Evolutionary conservation across 257 asterid species (phyloP).

Genomic region (Plantago major): DNA sequence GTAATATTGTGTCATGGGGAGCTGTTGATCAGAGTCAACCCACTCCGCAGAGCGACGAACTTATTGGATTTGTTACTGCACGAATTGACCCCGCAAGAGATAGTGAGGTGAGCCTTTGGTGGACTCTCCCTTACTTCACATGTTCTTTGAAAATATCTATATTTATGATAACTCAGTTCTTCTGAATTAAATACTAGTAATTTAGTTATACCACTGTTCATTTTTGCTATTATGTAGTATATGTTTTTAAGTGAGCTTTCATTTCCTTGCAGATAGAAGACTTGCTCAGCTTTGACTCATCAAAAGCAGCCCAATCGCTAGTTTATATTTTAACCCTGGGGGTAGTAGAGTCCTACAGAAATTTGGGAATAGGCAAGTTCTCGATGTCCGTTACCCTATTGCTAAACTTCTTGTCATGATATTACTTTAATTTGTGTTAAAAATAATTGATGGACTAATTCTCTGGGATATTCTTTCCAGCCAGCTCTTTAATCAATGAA

Average conservation of each 20-base stretch:
- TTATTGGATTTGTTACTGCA: slow-evolving; percentile 92
- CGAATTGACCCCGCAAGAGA: slow-evolving; percentile 69
- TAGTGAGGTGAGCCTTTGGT: slow-evolving; percentile 69
- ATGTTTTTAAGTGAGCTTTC: slow-evolving; percentile 2
- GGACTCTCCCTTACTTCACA: not conserved
- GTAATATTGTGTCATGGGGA: slow-evolving; percentile 94
- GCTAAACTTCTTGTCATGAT: slow-evolving; percentile 2
- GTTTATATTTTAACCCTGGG: slow-evolving; percentile 90
- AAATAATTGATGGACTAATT: slow-evolving; percentile 20
- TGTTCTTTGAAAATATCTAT: no score
- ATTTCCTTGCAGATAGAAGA: slow-evolving; percentile 63
- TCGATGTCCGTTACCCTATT: slow-evolving; percentile 6
- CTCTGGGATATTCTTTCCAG: slow-evolving; percentile 45
- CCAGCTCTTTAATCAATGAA: slow-evolving; percentile 72
- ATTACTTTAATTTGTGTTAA: slow-evolving; percentile 9
- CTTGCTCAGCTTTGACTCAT: slow-evolving; percentile 59
- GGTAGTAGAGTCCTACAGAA: slow-evolving; percentile 81
- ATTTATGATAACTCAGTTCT: no score
- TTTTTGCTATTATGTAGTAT: not conserved
- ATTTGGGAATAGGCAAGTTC: slow-evolving; percentile 75
- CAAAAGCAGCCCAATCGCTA: slow-evolving; percentile 68
- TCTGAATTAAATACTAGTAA: no score
- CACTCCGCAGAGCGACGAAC: slow-evolving; percentile 65
- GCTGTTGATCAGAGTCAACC: slow-evolving; percentile 88
- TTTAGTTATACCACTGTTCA: no score